Evolutionary conservation across 345 rosid species (phyloP), one percentile per base, ranked within the genome.

Genomic region (Aquilaria yunnanensis): DNA sequence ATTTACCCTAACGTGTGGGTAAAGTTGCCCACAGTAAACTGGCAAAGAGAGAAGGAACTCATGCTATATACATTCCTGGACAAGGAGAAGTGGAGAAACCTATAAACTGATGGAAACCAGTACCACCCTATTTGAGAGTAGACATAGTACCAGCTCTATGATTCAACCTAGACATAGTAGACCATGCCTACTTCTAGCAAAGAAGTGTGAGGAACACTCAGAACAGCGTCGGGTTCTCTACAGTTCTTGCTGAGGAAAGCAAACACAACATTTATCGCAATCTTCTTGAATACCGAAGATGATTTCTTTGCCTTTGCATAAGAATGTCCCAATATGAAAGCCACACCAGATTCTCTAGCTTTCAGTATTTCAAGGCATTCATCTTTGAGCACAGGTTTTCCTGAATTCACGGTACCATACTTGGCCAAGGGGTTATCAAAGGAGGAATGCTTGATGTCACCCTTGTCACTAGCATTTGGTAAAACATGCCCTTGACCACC

Each of bases 161-260:
- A 58, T 23, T 37, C 14, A 58, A 54, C 53, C 65, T 60, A 88
- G 67, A 88, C 87, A 51, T 78, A 67, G 61, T 86, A 88, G 67
- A 84, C 72, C 96, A 88, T 85, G 51, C 96, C 90, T 34, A 88
- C 92, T 72, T 88, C 92, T 57, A 86, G 81, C 67, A 86, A 67
- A 71, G 83, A 75, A n/a, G 85, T 61, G 64, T 80, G 86, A 53
- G 92, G 92, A 57, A 86, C 85, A 56, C 82, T 84, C 54, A 88
- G 80, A 56, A 82, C 77, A 55, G 74, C 84, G 71, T 80, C 84
- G 6, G 90, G 72, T 65, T 83, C 88, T 68, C 96, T 78, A 68
- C 79, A 84, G 60, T 89, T 89, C 55, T 83, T 86, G 77, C 87
- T 89, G 74, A 86, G 73, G 34, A 89, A 89, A 52, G 84, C 72